phyloP scores from a whole-genome alignment of 495 filamentous ascomycete species.

The Penicillium silybi region DNA sequence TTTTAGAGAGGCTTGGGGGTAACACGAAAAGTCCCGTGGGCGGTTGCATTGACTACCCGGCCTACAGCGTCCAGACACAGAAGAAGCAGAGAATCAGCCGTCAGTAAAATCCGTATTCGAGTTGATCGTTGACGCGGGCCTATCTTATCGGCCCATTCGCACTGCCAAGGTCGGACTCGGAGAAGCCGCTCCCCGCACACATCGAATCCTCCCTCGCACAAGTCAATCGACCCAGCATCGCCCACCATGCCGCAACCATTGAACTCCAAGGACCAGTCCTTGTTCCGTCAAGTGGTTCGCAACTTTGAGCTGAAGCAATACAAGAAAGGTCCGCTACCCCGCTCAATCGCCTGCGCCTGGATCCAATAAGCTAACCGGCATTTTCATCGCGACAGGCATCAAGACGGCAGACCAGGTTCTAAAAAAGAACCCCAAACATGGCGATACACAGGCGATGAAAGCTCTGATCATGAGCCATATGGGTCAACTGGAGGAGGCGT shows the following conservation, averaged over 20 bases:
- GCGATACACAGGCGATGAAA: constrained; percentile 98
- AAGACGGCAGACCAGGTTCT: constrained; percentile 94
- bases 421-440: constrained; percentile 89
- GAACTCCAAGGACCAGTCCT: constrained; percentile 81
- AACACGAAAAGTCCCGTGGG: neutral
- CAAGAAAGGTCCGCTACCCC: constrained; percentile 65
- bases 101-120: neutral
- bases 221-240: constrained; percentile 31
- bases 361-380: constrained; percentile 14
- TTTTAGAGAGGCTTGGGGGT: neutral
- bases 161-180: constrained; percentile 33
- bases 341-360: neutral
- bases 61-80: neutral
- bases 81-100: neutral
- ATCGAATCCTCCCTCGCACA: constrained; percentile 39
- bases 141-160: constrained; percentile 26
- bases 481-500: constrained; percentile 89
- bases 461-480: constrained; percentile 90
- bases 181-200: constrained; percentile 41
- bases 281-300: constrained; percentile 91
- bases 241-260: constrained; percentile 75
- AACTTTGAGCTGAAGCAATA: constrained; percentile 98
- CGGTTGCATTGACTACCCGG: neutral
- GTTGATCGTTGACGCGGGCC: neutral
- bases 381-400: constrained; percentile 54